phyloP scores from a whole-genome alignment of 352 stramenopile species.

The Phytophthora agathidicida region DNA sequence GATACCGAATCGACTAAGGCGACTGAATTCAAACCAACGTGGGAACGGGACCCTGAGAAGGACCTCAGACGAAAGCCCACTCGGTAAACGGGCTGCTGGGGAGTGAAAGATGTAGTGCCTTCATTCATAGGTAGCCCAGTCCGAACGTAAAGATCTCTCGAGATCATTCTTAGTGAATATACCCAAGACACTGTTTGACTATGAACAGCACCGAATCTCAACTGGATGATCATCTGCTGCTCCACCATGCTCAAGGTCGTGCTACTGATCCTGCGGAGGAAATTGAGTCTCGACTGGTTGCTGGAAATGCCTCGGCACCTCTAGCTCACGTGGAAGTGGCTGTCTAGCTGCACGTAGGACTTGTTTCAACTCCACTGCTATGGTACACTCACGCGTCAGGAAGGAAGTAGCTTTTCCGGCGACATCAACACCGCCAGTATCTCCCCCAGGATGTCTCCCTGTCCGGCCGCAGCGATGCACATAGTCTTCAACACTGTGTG shows the following conservation, averaged over 20 bases:
- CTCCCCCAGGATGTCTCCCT: slow-evolving; percentile 42
- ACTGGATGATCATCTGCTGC: neutral
- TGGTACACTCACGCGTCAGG: slow-evolving; percentile 59
- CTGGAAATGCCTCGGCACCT: slow-evolving; percentile 47
- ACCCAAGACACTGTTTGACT: slow-evolving; percentile 2
- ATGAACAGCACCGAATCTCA: too few relatives aligned
- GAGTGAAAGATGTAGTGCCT: too few relatives aligned
- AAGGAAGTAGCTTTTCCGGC: slow-evolving; percentile 54
- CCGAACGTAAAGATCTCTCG: too few relatives aligned
- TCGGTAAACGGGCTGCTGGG: too few relatives aligned
- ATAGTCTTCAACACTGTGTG: slow-evolving; percentile 91
- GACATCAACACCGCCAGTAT: slow-evolving; percentile 29
- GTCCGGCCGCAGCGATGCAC: slow-evolving; percentile 89
- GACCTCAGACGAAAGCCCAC: too few relatives aligned
- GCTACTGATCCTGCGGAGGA: neutral
- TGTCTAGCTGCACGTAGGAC: slow-evolving; percentile 54
- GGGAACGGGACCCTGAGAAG: too few relatives aligned
- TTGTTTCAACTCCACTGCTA: slow-evolving; percentile 57
- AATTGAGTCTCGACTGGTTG: slow-evolving; percentile 3
- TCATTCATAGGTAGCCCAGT: too few relatives aligned
- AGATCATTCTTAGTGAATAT: too few relatives aligned
- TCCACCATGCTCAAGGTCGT: neutral
- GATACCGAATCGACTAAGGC: too few relatives aligned
- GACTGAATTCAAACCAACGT: too few relatives aligned
- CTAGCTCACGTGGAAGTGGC: slow-evolving; percentile 50